Evolutionary conservation across 1,139 yeast species (phyloP), one percentile per base, ranked within the genome.

Genomic region (Saccharomycopsis phalli): DNA sequence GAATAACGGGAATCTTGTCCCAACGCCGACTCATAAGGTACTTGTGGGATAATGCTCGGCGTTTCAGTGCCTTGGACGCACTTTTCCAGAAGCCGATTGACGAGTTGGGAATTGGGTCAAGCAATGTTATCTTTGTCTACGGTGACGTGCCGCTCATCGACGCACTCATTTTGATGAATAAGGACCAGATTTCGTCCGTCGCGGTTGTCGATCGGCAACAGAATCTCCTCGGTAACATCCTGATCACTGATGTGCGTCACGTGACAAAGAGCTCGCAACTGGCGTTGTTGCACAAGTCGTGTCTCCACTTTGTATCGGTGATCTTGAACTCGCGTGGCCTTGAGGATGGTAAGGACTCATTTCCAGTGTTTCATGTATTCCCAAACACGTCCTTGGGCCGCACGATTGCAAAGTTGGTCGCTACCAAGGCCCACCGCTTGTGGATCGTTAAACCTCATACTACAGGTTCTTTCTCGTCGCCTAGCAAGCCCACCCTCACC

Each of bases 291-390:
- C 80, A 80, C 54, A 79, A 82, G 56, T 71, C 93, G 6, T 93
- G 95, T 58, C 69, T 86, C 54, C 91, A 83, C 59, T 91, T 88
- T 56, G 76, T 91, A 46, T 77, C 94, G 27, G 82, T 86, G 49
- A 87, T 88, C 49, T 70, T 91, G 49, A 80, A 83, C 51, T 80
- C 80, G 48, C 79, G 95, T 54, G 98, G 97, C 13, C 70, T 91
- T 26, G 94, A 81, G 55, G 91, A 87, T 56, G 95, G 95, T 41
- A 87, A 88, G 61, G 98, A 91, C 63, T 88, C 93, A 36, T 88
- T 80, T 68, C 98, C 98, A 13, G 88, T 91, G 37, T 91, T 91
- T 71, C 95, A 88, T 59, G 95, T 88, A 25, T 81, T 82, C 49
- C 73, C 76, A 47, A 71, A 72, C 36, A 76, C 93, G 11, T 79